These are phyloP conservation scores for Calvatia gigantea DNA, from an alignment of 768 basidiomycete genomes.

Conservation along the genomic window DNA sequence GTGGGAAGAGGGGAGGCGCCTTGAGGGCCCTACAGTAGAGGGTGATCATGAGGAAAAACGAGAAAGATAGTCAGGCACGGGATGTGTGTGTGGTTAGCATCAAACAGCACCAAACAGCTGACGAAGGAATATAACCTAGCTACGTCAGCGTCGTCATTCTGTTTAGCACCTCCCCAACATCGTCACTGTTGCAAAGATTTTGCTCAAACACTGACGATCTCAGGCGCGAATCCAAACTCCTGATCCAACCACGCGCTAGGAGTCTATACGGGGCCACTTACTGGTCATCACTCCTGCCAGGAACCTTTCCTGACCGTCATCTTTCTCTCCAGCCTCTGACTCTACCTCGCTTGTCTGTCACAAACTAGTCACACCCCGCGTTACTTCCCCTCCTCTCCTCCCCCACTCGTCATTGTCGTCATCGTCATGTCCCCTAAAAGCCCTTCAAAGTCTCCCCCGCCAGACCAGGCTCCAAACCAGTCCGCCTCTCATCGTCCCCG, in stretches of 20 bases:
- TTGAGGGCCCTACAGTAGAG: too few relatives aligned
- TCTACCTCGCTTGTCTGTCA: neutral
- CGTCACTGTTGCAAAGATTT: conserved; percentile 22
- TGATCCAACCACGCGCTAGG: neutral
- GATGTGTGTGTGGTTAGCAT: conserved; percentile 14
- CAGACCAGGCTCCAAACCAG: conserved; percentile 13
- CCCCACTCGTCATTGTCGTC: conserved; percentile 15
- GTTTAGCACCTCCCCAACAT: conserved; percentile 33
- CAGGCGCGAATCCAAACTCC: neutral
- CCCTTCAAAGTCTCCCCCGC: conserved; percentile 29
- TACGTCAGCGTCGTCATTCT: conserved; percentile 53
- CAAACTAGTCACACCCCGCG: conserved; percentile 1
- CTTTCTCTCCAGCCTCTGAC: neutral
- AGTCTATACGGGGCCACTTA: neutral
- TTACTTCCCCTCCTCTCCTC: conserved; percentile 7
- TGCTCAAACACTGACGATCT: conserved; percentile 7
- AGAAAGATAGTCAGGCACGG: conserved; percentile 20
- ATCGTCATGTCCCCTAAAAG: conserved; percentile 38
- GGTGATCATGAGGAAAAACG: neutral
- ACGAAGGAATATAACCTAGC: conserved; percentile 38
- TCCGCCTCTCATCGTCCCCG: conserved; percentile 9
- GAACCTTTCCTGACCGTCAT: neutral
- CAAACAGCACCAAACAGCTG: conserved; percentile 38
- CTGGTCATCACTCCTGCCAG: too few relatives aligned
- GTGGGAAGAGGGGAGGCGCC: conserved; percentile 14